phyloP scores from a whole-genome alignment of 495 filamentous ascomycete genomes.

The Xylaria nigripes region DNA sequence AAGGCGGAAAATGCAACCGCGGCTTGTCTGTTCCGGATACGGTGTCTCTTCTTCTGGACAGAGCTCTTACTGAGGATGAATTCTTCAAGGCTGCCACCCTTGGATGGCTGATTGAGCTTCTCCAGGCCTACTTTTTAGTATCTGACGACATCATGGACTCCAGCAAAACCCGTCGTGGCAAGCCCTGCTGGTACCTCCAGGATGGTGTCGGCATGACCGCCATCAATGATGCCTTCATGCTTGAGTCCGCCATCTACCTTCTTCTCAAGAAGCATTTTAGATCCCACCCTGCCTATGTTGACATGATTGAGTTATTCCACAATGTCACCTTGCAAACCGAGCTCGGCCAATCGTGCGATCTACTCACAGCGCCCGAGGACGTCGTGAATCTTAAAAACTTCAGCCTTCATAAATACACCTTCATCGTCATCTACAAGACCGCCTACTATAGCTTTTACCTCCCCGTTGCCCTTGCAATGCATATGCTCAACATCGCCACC shows the following conservation, averaged over 20 bases:
- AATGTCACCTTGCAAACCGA: constrained; percentile 89
- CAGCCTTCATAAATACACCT: constrained; percentile 87
- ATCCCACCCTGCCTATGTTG: constrained; percentile 73
- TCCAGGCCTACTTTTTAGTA: constrained; percentile 98
- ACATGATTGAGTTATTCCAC: constrained; percentile 92
- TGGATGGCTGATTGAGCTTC: constrained; percentile 94
- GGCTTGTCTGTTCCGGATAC: constrained; percentile 97
- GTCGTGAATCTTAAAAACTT: constrained; percentile 85
- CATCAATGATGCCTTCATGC: constrained; percentile 97
- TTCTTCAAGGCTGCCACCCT: constrained; percentile 77
- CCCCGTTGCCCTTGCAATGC: constrained; percentile 82
- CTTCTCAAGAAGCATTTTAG: constrained; percentile 91
- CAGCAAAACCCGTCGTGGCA: constrained; percentile 84
- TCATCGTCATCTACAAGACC: constrained; percentile 99
- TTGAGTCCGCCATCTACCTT: constrained; percentile 81
- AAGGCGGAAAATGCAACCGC: constrained; percentile 96
- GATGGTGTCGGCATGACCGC: constrained; percentile 84
- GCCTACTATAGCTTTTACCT: constrained; percentile 99
- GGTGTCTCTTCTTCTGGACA: constrained; percentile 64
- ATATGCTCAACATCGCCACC: constrained; percentile 73
- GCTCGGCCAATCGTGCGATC: constrained; percentile 85
- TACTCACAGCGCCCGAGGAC: constrained; percentile 94
- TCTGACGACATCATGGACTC: constrained; percentile 98
- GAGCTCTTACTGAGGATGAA: constrained; percentile 65
- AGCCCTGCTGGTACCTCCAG: constrained; percentile 91